phyloP scores from a whole-genome alignment of 495 filamentous ascomycete genomes.

The Aspergillus asperescens region DNA sequence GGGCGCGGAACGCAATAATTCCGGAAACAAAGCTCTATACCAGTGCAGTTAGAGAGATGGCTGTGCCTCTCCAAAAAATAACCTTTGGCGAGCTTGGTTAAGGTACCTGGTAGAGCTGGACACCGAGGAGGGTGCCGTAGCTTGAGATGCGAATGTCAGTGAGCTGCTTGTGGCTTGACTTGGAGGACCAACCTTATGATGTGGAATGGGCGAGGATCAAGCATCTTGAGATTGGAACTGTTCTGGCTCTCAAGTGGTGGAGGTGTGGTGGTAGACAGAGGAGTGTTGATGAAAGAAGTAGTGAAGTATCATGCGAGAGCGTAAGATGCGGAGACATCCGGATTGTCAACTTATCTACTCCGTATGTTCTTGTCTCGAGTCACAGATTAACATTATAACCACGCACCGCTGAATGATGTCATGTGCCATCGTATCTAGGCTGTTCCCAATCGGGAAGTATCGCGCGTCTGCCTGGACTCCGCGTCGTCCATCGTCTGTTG shows the following conservation, averaged over 20 bases:
- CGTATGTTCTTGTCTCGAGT: too few species aligned
- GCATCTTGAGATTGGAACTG: constrained; percentile 22
- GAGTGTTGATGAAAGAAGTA: background rate
- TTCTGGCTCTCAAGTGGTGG: constrained; percentile 45
- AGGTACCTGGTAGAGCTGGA: constrained; percentile 70
- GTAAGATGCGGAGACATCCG: background rate
- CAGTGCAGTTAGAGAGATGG: background rate
- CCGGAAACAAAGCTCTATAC: constrained; percentile 72
- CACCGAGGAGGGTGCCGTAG: constrained; percentile 75
- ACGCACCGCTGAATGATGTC: constrained; percentile 32
- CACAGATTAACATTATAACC: constrained; percentile 6
- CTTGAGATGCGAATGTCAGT: constrained; percentile 40
- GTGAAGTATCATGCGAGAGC: background rate
- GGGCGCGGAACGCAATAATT: constrained; percentile 63
- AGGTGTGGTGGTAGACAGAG: constrained; percentile 30
- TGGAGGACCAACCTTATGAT: constrained; percentile 56
- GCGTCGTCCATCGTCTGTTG: constrained; percentile 11
- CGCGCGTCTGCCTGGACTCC: constrained; percentile 42
- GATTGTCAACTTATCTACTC: too few species aligned
- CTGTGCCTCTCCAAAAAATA: background rate
- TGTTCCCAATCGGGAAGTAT: constrained; percentile 40
- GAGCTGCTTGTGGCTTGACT: constrained; percentile 1
- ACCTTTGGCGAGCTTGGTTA: background rate
- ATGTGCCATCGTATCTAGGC: constrained; percentile 37
- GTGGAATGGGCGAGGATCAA: constrained; percentile 67